Evolutionary conservation across 2,329 filamentous ascomycete species (phyloP).

Genomic region (Aphanoascus verrucosus): DNA sequence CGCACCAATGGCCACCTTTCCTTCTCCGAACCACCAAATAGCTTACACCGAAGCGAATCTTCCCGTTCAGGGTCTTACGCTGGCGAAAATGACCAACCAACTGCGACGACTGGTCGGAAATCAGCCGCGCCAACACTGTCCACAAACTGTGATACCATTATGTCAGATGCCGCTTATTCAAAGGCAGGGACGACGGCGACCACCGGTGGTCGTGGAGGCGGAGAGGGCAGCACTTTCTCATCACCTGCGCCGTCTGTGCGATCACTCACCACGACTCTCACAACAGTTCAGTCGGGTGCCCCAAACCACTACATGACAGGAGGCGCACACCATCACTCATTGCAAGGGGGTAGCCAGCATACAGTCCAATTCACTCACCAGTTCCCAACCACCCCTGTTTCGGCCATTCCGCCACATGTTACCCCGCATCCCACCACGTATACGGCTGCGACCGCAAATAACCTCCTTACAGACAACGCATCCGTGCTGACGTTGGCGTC

Average conservation of each 20-base stretch:
- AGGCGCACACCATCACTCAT: conserved; percentile 19
- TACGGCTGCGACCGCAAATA: conserved; percentile 51
- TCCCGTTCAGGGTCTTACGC: conserved; percentile 52
- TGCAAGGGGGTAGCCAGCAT: conserved; percentile 30
- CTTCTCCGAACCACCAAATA: conserved; percentile 44
- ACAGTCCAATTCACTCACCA: conserved; percentile 49
- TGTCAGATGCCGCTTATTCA: conserved; percentile 65
- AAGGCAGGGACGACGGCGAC: conserved; percentile 68
- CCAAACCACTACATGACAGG: conserved; percentile 31
- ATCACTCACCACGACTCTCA: conserved; percentile 55
- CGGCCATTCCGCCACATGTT: conserved; percentile 51
- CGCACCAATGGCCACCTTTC: conserved; percentile 39
- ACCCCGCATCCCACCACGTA: conserved; percentile 47
- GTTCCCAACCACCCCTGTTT: conserved; percentile 49
- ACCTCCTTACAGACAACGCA: conserved; percentile 54
- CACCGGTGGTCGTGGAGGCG: conserved; percentile 53
- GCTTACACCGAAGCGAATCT: conserved; percentile 39
- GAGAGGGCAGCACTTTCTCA: conserved; percentile 56
- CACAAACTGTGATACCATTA: conserved; percentile 67
- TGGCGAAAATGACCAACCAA: conserved; percentile 47
- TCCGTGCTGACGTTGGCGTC: conserved; percentile 56
- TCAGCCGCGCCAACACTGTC: conserved; percentile 70
- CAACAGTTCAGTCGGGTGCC: conserved; percentile 53
- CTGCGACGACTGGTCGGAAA: conserved; percentile 53
- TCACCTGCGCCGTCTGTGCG: conserved; percentile 55